Base-by-base conservation (phyloP, 2,329 filamentous ascomycete genomes). In the Penicillium sp. region DNA sequence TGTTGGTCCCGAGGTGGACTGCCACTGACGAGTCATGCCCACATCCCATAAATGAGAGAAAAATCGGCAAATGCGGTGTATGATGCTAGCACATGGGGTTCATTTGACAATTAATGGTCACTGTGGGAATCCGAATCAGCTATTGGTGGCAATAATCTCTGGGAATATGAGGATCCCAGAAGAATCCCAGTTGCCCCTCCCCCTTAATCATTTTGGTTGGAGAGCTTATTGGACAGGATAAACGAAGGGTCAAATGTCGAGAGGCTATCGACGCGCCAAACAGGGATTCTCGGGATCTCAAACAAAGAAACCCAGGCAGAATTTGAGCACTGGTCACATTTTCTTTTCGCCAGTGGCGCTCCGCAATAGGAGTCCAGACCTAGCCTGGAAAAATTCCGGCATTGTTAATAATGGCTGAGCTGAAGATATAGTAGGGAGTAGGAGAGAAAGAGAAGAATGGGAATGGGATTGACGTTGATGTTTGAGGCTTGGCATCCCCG, bases 201-300 rank as follows among this genome's bases (percentile, higher is more conserved):
- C 40, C 34, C 34, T 45, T 52, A 22, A 55, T 50, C 9, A 20
- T 8, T 6, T 47, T 34, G 40, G 7, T 14, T 46, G 20, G 24
- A 18, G 14, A 16, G n/a, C 10, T 40, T 4, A 56, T 52, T 56
- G 48, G 48, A 40, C 10, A 50, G 2, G 13, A 2, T 35, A 35
- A 34, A 46, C 39, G 22, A 42, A 50, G n/a, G 16, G 47, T 18
- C 40, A 5, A 31, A 26, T 29, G 20, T 49, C 31, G 13, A 50
- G 29, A 50, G 38, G 32, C 38, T 50, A 50, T 50, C 48, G 22
- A 22, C 20, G 48, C 34, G 34, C 39, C 22, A 39, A 40, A 46
- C 53, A 56, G 48, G 53, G 53, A 35, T 52, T 2, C 8, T 42
- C 48, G 53, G 53, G 22, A 56, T 50, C 9, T 46, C 53, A 46